A percentile compares a stretch with the other conserved stretches of the same genome.
Evolutionary conservation across 352 stramenopile species (phyloP).

Genomic region (Phytophthora rubi): DNA sequence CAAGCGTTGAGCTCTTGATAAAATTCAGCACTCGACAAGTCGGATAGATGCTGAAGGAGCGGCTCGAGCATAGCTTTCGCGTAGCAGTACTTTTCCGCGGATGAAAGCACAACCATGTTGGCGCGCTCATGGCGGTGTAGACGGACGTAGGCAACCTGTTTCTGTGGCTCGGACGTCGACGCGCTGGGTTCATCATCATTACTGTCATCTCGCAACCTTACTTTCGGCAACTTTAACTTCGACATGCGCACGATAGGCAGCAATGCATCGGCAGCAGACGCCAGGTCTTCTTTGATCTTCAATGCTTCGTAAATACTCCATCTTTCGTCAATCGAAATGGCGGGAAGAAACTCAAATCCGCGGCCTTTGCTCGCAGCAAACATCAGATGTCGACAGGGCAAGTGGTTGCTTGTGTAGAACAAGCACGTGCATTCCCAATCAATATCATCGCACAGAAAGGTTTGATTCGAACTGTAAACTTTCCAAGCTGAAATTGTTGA

Average conservation of each 20-base stretch:
- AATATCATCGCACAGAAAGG: constrained; percentile 2
- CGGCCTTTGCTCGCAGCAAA: neutral
- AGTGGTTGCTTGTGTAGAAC: neutral
- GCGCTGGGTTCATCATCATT: neutral
- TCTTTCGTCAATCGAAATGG: neutral
- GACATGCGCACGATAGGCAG: neutral
- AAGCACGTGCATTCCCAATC: neutral
- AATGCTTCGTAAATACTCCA: too few species aligned
- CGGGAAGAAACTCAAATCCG: neutral
- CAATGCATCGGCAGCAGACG: too few species aligned
- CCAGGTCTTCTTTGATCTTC: too few species aligned
- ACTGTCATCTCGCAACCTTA: neutral
- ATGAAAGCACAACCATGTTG: neutral
- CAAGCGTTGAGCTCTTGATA: constrained; percentile 6
- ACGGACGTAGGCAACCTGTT: neutral
- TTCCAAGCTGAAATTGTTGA: constrained; percentile 18
- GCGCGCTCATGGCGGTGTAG: neutral
- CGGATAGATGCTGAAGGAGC: constrained; percentile 11
- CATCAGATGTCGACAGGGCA: neutral
- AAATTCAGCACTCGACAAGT: constrained; percentile 10
- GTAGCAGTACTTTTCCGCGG: neutral
- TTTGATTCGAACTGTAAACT: constrained; percentile 1
- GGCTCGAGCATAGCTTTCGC: constrained; percentile 5
- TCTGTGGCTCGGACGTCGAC: neutral
- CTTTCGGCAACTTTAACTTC: neutral